Evolutionary conservation across 352 stramenopile species (phyloP), one percentile per base, ranked within the genome.

Genomic region (Phytophthora hybrid): DNA sequence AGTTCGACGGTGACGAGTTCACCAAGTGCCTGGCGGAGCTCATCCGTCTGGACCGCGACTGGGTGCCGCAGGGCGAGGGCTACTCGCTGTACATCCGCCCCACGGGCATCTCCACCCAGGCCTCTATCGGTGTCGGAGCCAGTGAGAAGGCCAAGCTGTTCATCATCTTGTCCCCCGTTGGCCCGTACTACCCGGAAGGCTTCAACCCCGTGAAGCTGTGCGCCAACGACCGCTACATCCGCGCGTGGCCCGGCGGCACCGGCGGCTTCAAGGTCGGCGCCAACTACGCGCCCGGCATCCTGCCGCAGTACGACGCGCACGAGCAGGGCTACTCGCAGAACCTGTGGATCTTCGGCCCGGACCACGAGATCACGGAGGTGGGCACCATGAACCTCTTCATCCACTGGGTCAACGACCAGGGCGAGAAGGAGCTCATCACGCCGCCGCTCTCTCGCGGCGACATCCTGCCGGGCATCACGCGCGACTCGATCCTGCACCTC

Each of bases 331-430:
- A 96, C 83, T 92, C 91, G 46, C 95, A 94, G 83, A 96, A 94
- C 74, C 82, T 99, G 59, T 99, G 97, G 97, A 84, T 99, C 65
- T 99, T 99, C 79, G 97, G 97, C 11, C 85, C 96, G 0, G 89
- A 99, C 54, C 85, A 98, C 66, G 81, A 93, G 26, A 90, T 96
- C 59, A 96, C 89, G 3, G 89, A 96, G 72, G 89, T 93, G 19
- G 97, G 97, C 57, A 97, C 97, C 3, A 99, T 99, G 98, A 99
- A 99, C 84, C 84, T 99, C 47, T 99, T 99, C 77, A 94, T 99
- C 73, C 91, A 99, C 74, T 96, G 95, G 84, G 86, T 88, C 57
- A 98, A 99, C 72, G 90, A 98, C 63, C 75, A 98, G 6, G 94
- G 92, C 64, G 88, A 94, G 67, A 89, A 95, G 69, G 97, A 99